phyloP scores from a whole-genome alignment of 805 yeast genomes.

The Suhomyces vadensis region DNA sequence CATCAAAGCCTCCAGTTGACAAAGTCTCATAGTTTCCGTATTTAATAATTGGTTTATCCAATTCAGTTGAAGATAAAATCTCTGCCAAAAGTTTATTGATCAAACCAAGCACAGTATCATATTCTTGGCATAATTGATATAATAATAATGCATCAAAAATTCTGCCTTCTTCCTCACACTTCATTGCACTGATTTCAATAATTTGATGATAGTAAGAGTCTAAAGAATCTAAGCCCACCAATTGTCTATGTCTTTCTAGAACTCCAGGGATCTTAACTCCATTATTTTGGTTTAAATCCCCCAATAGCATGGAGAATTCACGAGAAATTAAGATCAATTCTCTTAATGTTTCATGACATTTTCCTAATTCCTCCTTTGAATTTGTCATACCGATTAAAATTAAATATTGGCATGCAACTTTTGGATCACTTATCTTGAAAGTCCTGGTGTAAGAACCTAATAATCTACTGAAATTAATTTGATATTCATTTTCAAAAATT shows the following conservation, averaged over 20 bases:
- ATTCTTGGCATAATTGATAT: conserved; percentile 86
- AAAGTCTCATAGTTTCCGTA: conserved; percentile 38
- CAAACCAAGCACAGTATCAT: conserved; percentile 72
- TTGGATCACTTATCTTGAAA: conserved; percentile 83
- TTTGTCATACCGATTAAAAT: conserved; percentile 60
- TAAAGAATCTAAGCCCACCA: conserved; percentile 60
- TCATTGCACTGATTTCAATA: conserved; percentile 79
- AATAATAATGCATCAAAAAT: conserved; percentile 79
- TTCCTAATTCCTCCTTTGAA: conserved; percentile 46
- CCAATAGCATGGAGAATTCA: conserved; percentile 77
- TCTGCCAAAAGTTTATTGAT: conserved; percentile 80
- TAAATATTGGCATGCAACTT: conserved; percentile 88
- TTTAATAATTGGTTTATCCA: conserved; percentile 55
- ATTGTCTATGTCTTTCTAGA: conserved; percentile 71
- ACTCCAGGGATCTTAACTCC: conserved; percentile 82
- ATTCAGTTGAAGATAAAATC: conserved; percentile 66
- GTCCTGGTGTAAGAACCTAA: conserved; percentile 79
- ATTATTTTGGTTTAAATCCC: conserved; percentile 68
- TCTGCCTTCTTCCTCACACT: conserved; percentile 91
- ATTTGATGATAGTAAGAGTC: conserved; percentile 65
- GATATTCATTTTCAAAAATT: conserved; percentile 33
- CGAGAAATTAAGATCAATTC: conserved; percentile 85
- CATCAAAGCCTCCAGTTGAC: conserved; percentile 29
- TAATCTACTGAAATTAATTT: conserved; percentile 57
- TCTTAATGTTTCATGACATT: conserved; percentile 76